A percentile compares a stretch with the other conserved stretches of the same genome.
These are phyloP conservation scores for Phyllosticta citriasiana DNA, from an alignment of 2,329 filamentous ascomycete species.

Conservation along the genomic window DNA sequence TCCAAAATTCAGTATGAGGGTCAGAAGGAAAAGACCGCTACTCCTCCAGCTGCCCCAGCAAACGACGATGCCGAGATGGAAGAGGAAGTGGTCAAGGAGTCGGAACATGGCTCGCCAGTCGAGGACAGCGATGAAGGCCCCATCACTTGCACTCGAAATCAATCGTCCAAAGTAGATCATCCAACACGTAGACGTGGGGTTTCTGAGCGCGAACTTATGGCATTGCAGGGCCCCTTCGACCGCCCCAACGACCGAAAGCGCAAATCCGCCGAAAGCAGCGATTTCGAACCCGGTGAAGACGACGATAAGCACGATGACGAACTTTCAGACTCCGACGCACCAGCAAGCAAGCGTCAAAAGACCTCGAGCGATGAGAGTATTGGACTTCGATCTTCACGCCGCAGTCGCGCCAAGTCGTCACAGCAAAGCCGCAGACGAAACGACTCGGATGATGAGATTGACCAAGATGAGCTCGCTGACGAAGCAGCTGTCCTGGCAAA, in stretches of 20 bases:
- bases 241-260: constrained; percentile 18
- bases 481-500: constrained; percentile 50
- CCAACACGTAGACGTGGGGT: neutral
- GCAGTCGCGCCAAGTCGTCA: constrained; percentile 30
- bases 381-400: neutral
- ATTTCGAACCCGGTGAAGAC: constrained; percentile 51
- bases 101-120: constrained; percentile 20
- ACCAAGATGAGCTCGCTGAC: constrained; percentile 40
- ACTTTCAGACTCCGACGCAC: constrained; percentile 41
- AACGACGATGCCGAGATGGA: constrained; percentile 12
- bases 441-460: constrained; percentile 28
- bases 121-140: constrained; percentile 50
- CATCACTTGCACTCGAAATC: constrained; percentile 36
- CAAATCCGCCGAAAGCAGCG: constrained; percentile 44
- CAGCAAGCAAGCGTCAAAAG: constrained; percentile 31
- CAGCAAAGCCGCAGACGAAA: constrained; percentile 35
- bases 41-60: neutral
- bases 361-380: constrained; percentile 17
- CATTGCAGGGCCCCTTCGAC: neutral
- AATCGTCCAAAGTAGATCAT: constrained; percentile 15
- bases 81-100: constrained; percentile 32
- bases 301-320: constrained; percentile 45
- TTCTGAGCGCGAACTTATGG: neutral
- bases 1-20: constrained; percentile 5
- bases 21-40: neutral